Evolutionary conservation across 345 rosid species (phyloP).

Genomic region (Carallia brachiata): DNA sequence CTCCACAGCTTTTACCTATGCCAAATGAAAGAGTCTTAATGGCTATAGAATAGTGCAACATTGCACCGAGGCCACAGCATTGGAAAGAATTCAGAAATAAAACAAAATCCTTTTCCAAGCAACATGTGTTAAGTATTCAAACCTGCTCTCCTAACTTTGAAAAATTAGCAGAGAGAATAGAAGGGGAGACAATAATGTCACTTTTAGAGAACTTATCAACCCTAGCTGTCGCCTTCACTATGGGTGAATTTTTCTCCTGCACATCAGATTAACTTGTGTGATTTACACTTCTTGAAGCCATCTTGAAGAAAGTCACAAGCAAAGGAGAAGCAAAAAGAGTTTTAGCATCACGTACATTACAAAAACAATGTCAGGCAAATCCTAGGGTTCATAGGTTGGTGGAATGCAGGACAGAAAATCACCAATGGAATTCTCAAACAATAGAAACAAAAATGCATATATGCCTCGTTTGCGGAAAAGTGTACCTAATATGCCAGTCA

Average conservation of each 20-base stretch:
- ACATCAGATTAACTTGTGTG: constrained; percentile 8
- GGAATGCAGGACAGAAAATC: neutral
- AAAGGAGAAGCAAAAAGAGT: too few relatives aligned
- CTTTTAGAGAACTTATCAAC: constrained; percentile 93
- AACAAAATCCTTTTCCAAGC: neutral
- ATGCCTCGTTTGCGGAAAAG: neutral
- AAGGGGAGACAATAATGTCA: constrained; percentile 88
- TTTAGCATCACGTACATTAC: neutral
- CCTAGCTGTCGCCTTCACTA: constrained; percentile 79
- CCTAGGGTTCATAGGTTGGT: neutral
- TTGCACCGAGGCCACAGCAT: neutral
- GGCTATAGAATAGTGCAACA: neutral
- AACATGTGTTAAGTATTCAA: constrained; percentile 5
- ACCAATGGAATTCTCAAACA: neutral
- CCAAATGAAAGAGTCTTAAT: constrained; percentile 19
- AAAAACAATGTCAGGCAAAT: neutral
- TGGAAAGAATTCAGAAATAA: neutral
- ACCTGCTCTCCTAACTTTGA: constrained; percentile 95
- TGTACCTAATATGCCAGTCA: neutral
- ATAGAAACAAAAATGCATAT: neutral
- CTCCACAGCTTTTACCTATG: constrained; percentile 89
- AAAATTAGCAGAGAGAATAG: constrained; percentile 92
- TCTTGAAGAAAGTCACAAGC: neutral
- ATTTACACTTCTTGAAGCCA: neutral
- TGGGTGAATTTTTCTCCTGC: constrained; percentile 43